Evolutionary conservation across 805 yeast species (phyloP), one percentile per base, ranked within the genome.

Genomic region (Wickerhamiella brachini): DNA sequence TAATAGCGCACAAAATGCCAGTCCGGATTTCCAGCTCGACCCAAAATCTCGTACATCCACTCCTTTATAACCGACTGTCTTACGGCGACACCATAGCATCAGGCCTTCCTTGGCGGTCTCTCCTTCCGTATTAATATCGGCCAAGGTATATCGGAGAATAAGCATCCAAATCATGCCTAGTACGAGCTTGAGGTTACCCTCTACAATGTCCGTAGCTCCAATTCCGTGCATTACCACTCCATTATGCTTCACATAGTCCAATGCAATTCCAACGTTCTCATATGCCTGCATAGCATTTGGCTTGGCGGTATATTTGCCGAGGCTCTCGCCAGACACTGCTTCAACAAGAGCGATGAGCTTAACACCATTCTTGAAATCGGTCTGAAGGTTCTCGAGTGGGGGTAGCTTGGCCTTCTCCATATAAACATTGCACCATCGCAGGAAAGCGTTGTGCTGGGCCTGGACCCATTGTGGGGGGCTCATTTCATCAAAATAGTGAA

Each of bases 171-270:
- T 83, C 57, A 89, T 74, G 51, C 97, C 97, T 57, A 90, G 70
- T 53, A 89, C 84, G 65, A 89, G 76, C 68, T 89, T 95, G 64
- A 87, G 94, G 60, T 85, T 89, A 60, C 97, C 97, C 62, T 88
- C 97, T 56, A 86, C 82, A 50, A 89, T 85, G 66, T 88, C 96
- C 65, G 88, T 96, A 15, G 97, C 69, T 3, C 72, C 72, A 34
- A 68, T 66, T 52, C 66, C 64, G 52, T 65, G 58, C 31, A 68
- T 55, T 49, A 59, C 62, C n/a, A 68, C 62, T 3, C 68, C 69
- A 20, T 68, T 49, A 18, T 62, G 62, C 49, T 64, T 60, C 48
- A 68, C 65, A 44, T 61, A 66, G 10, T 64, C 69, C 31, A 68
- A 56, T 1, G 72, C 71, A 9, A 60, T 57, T 50, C 65, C 65